A percentile compares a stretch with the other conserved stretches of the same genome.
These are phyloP conservation scores for Fraxinus platypoda DNA, from an alignment of 305 asterid species.

Conservation along the genomic window DNA sequence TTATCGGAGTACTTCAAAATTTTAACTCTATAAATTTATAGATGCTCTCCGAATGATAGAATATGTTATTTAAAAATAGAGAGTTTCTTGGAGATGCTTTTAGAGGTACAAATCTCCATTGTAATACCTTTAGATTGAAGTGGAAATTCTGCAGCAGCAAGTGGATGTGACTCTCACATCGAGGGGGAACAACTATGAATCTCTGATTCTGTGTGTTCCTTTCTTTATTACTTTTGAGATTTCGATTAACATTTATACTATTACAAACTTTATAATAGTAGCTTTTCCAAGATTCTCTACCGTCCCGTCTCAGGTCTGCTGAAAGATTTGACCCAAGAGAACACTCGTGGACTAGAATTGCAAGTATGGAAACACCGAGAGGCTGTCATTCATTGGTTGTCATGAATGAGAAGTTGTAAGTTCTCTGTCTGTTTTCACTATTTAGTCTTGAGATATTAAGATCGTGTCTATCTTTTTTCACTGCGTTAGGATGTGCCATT, in stretches of 20 bases:
- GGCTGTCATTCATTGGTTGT: slow-evolving; percentile 67
- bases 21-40: too few relatives aligned
- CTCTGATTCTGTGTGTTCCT: neutral
- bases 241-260: neutral
- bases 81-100: too few relatives aligned
- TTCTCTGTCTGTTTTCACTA: neutral
- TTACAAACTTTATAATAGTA: neutral
- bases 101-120: neutral
- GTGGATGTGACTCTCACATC: neutral
- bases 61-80: too few relatives aligned
- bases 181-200: neutral
- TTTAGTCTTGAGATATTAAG: neutral
- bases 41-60: too few relatives aligned
- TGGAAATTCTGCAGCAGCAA: neutral
- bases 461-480: neutral
- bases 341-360: slow-evolving; percentile 64
- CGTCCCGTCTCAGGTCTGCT: slow-evolving; percentile 52
- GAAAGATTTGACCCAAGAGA: slow-evolving; percentile 93
- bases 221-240: neutral
- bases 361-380: slow-evolving; percentile 58
- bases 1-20: too few relatives aligned
- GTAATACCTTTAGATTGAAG: neutral
- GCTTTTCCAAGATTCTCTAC: slow-evolving; percentile 22
- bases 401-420: slow-evolving; percentile 69
- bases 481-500: neutral